Percentiles rank a stretch among this genome's conserved stretches.
Conservation (phyloP, 768 basidiomycete genomes). For the Mycena haematopus region DNA sequence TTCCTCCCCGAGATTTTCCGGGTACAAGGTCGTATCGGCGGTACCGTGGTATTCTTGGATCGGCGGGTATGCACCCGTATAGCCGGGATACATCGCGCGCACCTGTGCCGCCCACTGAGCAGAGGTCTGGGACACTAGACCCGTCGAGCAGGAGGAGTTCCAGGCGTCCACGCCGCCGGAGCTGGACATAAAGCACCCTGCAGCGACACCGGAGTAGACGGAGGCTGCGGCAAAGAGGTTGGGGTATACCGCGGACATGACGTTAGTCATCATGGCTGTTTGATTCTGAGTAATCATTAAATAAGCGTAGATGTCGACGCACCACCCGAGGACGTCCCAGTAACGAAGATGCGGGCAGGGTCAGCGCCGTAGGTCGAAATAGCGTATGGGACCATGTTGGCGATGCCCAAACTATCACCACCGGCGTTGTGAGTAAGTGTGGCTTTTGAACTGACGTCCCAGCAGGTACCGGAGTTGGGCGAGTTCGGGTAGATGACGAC, state of each 20-base stretch:
- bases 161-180: slow-evolving; percentile 49
- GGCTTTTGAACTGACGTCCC: slow-evolving; percentile 56
- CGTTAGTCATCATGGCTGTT: slow-evolving; percentile 64
- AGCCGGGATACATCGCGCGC: slow-evolving; percentile 56
- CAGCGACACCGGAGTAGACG: slow-evolving; percentile 59
- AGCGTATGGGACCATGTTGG: slow-evolving; percentile 53
- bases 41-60: slow-evolving; percentile 65
- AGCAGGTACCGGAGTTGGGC: slow-evolving; percentile 53
- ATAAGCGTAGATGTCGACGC: background rate
- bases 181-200: slow-evolving; percentile 50
- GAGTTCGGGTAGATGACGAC: slow-evolving; percentile 58
- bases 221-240: slow-evolving; percentile 57
- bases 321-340: slow-evolving; percentile 58
- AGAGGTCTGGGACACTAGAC: slow-evolving; percentile 49
- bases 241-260: slow-evolving; percentile 59
- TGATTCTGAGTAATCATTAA: background rate
- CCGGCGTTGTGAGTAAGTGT: slow-evolving; percentile 63
- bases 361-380: slow-evolving; percentile 55
- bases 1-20: slow-evolving; percentile 56
- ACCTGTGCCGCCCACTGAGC: slow-evolving; percentile 55
- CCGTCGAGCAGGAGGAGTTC: slow-evolving; percentile 54
- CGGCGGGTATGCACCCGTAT: slow-evolving; percentile 55
- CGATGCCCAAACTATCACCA: slow-evolving; percentile 61
- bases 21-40: slow-evolving; percentile 55
- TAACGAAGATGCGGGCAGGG: slow-evolving; percentile 52